Conservation (phyloP, 2,329 filamentous ascomycete species). For the Aureobasidium sp. region DNA sequence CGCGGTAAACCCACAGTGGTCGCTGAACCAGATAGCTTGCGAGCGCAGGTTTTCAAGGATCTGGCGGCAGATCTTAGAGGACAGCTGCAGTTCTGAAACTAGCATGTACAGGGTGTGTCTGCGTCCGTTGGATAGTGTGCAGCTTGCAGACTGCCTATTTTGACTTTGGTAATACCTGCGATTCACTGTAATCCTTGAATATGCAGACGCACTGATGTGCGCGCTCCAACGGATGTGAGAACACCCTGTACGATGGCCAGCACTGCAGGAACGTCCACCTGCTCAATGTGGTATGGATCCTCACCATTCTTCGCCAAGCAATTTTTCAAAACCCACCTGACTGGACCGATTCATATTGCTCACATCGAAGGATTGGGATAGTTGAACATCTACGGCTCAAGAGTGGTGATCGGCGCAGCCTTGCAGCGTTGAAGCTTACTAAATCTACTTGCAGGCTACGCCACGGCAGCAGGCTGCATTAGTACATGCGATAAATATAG, state of each 20-base stretch:
- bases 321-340: neutral
- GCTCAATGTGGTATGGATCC: neutral
- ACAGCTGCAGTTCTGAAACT: constrained; percentile 12
- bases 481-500: neutral
- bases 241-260: too few relatives aligned
- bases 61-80: constrained; percentile 15
- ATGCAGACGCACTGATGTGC: too few relatives aligned
- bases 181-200: too few relatives aligned
- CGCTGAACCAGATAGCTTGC: constrained; percentile 66
- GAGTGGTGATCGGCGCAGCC: neutral
- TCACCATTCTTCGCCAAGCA: neutral
- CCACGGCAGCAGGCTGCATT: constrained; percentile 1
- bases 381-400: neutral
- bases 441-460: neutral
- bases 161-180: too few relatives aligned
- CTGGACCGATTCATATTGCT: neutral
- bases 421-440: neutral
- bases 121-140: too few relatives aligned
- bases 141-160: too few relatives aligned
- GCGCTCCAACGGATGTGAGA: too few relatives aligned
- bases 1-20: constrained; percentile 84
- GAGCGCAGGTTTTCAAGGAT: constrained; percentile 60
- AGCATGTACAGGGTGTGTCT: too few relatives aligned
- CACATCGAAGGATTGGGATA: neutral
- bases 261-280: neutral